Conservation (phyloP, 768 basidiomycete species). For the Podaxis sp. region DNA sequence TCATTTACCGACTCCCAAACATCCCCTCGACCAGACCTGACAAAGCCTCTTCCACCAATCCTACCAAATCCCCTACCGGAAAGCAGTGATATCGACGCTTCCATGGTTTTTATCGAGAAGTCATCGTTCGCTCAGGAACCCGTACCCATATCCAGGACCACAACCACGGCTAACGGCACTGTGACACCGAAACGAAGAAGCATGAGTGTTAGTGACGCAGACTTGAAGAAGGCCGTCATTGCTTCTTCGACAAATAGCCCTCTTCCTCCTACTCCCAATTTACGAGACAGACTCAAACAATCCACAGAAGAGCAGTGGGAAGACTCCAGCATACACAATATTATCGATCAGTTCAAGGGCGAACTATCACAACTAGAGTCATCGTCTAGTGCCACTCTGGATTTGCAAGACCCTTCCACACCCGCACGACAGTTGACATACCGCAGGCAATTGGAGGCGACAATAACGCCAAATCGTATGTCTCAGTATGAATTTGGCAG, state of each 20-base stretch:
- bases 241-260: constrained; percentile 36
- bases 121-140: constrained; percentile 34
- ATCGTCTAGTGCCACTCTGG: constrained; percentile 48
- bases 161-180: constrained; percentile 18
- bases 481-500: constrained; percentile 17
- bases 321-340: constrained; percentile 52
- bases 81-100: constrained; percentile 47
- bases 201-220: constrained; percentile 71
- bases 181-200: constrained; percentile 57
- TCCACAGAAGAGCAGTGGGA: constrained; percentile 26
- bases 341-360: constrained; percentile 73
- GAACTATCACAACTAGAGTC: constrained; percentile 69
- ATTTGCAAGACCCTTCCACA: constrained; percentile 65
- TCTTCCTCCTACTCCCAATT: constrained; percentile 31
- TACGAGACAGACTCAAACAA: constrained; percentile 18
- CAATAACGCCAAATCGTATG: constrained; percentile 23
- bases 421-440: constrained; percentile 45
- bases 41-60: constrained; percentile 71
- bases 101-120: constrained; percentile 58
- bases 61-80: constrained; percentile 34
- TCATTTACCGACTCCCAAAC: constrained; percentile 52
- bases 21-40: constrained; percentile 34
- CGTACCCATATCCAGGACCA: constrained; percentile 26
- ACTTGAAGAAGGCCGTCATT: constrained; percentile 45
- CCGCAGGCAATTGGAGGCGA: constrained; percentile 36